Evolutionary conservation across 208 protist genomes (phyloP), one percentile per base, ranked within the genome.

Genomic region (Acanthamoeba sp.): DNA sequence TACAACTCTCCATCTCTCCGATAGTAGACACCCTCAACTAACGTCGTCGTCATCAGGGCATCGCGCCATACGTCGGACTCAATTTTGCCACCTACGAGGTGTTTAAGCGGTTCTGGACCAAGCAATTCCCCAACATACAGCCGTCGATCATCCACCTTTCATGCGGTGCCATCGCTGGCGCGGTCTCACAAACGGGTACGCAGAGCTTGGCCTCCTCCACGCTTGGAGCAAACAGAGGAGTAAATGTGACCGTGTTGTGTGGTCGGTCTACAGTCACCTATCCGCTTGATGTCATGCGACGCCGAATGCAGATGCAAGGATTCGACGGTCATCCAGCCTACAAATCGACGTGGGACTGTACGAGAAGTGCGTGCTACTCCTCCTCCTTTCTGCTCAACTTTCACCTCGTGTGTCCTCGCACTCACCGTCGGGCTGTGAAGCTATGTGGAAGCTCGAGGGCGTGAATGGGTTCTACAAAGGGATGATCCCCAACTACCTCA

Each of bases 401-500:
- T 29, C 57, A 64, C 57, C 27, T 64, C 45, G 45, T 48, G 3
- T 10, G 6, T 48, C 10, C 10, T 48, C 10, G 6, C 45, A 48
- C 10, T 10, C 10, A 57, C 16, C 52, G 7, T 24, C 52, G 2
- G 18, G n/a, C 20, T 27, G 2, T n/a, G 7, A 34, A 38, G 14
- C 4, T 7, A 93, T 95, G 5, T 73, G 45, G 24, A 52, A 32
- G 9, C 36, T 32, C 62, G 93, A 96, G 48, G 94, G 94, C 69
- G 24, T 94, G 12, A 27, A 50, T 27, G 96, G 95, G 2, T 89
- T 97, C 27, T 97, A 93, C 50, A 90, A 59, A 45, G 96, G 96
- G 18, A 94, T 96, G 85, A 50, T 97, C 14, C 93, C 96, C 42
- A 97, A 97, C 91, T 96, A 94, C 59, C 69, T 96, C 20, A 97